Evolutionary conservation across 139 green algal genomes (phyloP), one percentile per base, ranked within the genome.

Genomic region (Haematococcus sp.): DNA sequence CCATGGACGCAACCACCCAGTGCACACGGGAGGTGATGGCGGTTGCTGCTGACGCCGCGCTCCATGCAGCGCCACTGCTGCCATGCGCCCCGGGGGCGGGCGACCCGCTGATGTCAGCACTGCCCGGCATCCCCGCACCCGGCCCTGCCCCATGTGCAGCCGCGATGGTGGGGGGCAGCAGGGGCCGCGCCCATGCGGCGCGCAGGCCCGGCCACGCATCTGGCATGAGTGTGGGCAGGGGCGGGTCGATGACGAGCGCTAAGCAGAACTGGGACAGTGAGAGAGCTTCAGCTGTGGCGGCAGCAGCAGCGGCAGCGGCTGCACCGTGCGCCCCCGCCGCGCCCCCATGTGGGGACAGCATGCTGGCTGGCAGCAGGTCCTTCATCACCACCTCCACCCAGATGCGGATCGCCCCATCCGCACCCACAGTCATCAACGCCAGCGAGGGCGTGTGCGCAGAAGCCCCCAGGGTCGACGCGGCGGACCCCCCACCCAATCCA

Each of bases 331-430:
- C 32, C n/a, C 70, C 40, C n/a, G 59, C 63, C 51, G 73, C 43
- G 61, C 33, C 28, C 17, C 31, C 63, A 19, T 40, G 61, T 15
- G 76, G 25, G 9, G 35, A 33, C 3, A 2, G 56, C n/a, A 65
- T 40, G 19, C 66, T 63, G 0, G 73, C 32, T 19, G 70, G 75
- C 59, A 81, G 71, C 77, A 83, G 60, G 55, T 83, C 71, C 3
- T 54, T 40, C 70, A 85, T 79, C 28, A 84, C 68, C 0, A 92
- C 87, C 68, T 90, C 87, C 17, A 92, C 85, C 77, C 81, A 92
- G 15, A 92, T 82, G 16, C 87, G 81, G 20, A 92, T 82, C 22
- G 83, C 71, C 51, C 85, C 77, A 64, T 90, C 87, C 0, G 68
- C 71, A 7, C 81, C 79, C 4, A 86, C 76, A 1, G 87, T 90